Conservation (phyloP, 2,329 filamentous ascomycete species). For the Penicillium expansum region DNA sequence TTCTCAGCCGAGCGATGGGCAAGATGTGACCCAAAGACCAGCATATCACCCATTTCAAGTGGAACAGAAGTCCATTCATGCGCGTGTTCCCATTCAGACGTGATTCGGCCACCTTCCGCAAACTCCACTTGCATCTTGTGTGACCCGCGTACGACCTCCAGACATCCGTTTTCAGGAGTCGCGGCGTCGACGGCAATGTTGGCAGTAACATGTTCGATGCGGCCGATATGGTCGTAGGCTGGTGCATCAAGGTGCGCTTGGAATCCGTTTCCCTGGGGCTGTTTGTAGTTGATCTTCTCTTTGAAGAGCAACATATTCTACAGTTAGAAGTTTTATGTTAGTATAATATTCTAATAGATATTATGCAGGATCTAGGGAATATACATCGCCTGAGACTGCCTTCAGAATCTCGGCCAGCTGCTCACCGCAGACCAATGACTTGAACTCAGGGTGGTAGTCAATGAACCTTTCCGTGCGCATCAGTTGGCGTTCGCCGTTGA, state of each 20-base stretch:
- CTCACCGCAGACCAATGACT: slow-evolving; percentile 27
- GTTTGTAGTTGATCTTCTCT: slow-evolving; percentile 41
- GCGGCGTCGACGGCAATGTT: slow-evolving; percentile 36
- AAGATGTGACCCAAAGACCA: slow-evolving; percentile 36
- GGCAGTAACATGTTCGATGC: slow-evolving; percentile 37
- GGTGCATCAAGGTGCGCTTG: slow-evolving; percentile 36
- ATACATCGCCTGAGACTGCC: slow-evolving; percentile 27
- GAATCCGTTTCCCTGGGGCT: slow-evolving; percentile 35
- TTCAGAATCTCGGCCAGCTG: slow-evolving; percentile 28
- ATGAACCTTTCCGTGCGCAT: slow-evolving; percentile 37
- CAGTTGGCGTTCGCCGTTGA: slow-evolving; percentile 31
- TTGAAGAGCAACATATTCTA: slow-evolving; percentile 39
- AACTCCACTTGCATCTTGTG: slow-evolving; percentile 37
- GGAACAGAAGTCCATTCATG: slow-evolving; percentile 34
- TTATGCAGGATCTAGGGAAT: neutral
- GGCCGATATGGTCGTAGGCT: slow-evolving; percentile 37
- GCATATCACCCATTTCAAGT: slow-evolving; percentile 30
- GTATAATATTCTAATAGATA: neutral
- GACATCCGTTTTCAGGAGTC: slow-evolving; percentile 32
- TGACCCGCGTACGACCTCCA: slow-evolving; percentile 36
- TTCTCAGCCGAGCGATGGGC: too few relatives aligned
- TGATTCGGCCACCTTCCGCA: slow-evolving; percentile 30
- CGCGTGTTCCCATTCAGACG: slow-evolving; percentile 27
- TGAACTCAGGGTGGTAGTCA: slow-evolving; percentile 30
- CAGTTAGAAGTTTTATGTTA: neutral